Base-by-base conservation (phyloP, 164 flowering plant species). In the Umbilicus rupestris region DNA sequence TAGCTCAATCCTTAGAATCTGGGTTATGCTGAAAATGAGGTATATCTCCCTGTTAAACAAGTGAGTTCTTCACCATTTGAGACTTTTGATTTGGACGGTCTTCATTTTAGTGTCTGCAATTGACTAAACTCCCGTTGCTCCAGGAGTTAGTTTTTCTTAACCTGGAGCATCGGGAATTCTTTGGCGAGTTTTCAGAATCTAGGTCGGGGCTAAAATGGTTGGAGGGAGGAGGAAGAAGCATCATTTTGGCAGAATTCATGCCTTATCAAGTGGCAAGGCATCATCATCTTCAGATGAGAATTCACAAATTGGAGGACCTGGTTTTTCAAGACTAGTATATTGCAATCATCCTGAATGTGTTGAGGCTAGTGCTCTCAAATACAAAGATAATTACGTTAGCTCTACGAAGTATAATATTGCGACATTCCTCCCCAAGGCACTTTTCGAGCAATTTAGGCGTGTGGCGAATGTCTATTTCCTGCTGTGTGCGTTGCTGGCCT, bases 381-480 rank as follows among this genome's bases (percentile, higher is more conserved):
- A 89, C 73, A 66, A 57, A 10, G 75, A 35, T 59, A 89, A 89
- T 67, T 87, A 85, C 73, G 90, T 89, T 16, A 83, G 84, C 39
- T 85, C 85, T 15, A 84, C 96, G 7, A 89, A 89, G 78, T 89
- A 89, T 57, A 87, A 84, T 11, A 55, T 82, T 3, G 83, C 83
- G 1, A 76, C 92, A 0, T 89, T 87, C 70, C 50, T 89, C 22
- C 96, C 96, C 33, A 89, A 84, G 67, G 77, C 96, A 2, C 62
- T 89, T 76, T 89, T 85, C 65, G 96, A 89, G 82, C 96, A 89
- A 69, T 89, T 89, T 74, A 78, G 96, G 75, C 74, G 96, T 58
- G 90, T 82, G 29, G 96, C 96, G 41, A 89, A 89, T 66, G 15
- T 87, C 0, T 89, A 84, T 69, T 89, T 89, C 73, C 88, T 89